Evolutionary conservation across 768 basidiomycete species (phyloP), one percentile per base, ranked within the genome.

Genomic region (Thelephora ganbajun): DNA sequence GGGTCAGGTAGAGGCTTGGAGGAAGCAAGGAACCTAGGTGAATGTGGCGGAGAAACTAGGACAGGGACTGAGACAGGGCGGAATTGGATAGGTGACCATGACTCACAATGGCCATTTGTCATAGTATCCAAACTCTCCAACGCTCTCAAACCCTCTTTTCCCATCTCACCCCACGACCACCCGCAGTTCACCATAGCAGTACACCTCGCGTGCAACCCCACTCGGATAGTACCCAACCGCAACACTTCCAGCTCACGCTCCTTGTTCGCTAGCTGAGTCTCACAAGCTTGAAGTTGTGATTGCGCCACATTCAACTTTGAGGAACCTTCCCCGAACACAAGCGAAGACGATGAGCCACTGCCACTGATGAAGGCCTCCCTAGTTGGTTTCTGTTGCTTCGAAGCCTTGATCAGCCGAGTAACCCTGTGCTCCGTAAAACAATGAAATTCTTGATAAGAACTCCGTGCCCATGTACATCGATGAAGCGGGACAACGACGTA

Each of bases 231-330:
- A n/a, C 64, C 64, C n/a, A 66, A 60, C 0, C 85, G 69, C 43
- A 71, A 64, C 0, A 57, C 56, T 5, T 72, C 72, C 6, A 88
- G 69, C 49, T 80, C 80, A 16, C 64, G 70, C 57, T 91, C 85
- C 59, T 85, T 85, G 22, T 64, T 50, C 0, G 79, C 79, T 2
- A 91, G 69, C 47, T 82, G 82, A 0, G 73, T 67, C 57, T 91
- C 87, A 59, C 88, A 91, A 7, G 84, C 88, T 55, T 87, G 86
- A 16, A 90, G 67, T 52, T 89, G 83, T 0, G 79, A 66, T 53
- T 89, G 87, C 0, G 86, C 84, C 2, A 74, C 64, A 0, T 67
- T 66, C 6, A 86, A 69, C 56, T 84, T 86, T 14, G 63, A 51
- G 30, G 34, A 14, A 36, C 20, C 11, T 39, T 16, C 0, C 30